Evolutionary conservation across 1,284 basidiomycete species (phyloP), one percentile per base, ranked within the genome.

Genomic region (Rhodotorula sp.): DNA sequence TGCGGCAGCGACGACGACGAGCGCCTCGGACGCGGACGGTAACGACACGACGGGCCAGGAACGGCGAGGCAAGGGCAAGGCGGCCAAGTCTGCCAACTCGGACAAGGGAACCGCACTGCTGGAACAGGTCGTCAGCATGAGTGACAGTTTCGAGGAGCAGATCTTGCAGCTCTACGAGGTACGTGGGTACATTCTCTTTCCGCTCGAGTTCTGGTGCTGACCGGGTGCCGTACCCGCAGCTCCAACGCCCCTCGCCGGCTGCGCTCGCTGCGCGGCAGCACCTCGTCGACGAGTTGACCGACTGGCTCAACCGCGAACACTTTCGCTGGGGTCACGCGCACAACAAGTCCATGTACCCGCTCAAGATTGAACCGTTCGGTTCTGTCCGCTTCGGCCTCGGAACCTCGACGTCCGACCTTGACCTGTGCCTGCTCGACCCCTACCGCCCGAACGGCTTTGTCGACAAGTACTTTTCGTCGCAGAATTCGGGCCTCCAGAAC

Each of bases 351-450:
- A n/a, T 46, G 12, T 51, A 58, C n/a, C 75, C 75, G 5, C 54
- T 76, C 31, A 29, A 51, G 29, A 66, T 76, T 46, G 75, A 75
- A 54, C 69, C 74, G 3, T 79, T 79, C 61, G 78, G 78, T 3
- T 75, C 73, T 21, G 68, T 71, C 18, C 69, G 73, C 8, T 75
- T 76, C 64, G 78, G 78, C 10, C 72, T 79, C 57, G 72, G 73
- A 46, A 78, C 74, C 10, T 67, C 71, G n/a, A 58, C 61, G 16
- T 74, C 71, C 20, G 78, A 79, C 57, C 74, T 79, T 43, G 78
- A 79, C 56, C 69, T 79, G 43, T 78, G 77, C 58, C 64, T 79
- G 6, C 68, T 79, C 34, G 78, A 79, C 67, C 75, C 75, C 34
- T 75, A 76, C 26, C 71, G 72, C 10, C 75, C 71, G n/a, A 70